Conservation (phyloP, 192 early-diverging fungal species). For the Entomortierella beljakovae region DNA sequence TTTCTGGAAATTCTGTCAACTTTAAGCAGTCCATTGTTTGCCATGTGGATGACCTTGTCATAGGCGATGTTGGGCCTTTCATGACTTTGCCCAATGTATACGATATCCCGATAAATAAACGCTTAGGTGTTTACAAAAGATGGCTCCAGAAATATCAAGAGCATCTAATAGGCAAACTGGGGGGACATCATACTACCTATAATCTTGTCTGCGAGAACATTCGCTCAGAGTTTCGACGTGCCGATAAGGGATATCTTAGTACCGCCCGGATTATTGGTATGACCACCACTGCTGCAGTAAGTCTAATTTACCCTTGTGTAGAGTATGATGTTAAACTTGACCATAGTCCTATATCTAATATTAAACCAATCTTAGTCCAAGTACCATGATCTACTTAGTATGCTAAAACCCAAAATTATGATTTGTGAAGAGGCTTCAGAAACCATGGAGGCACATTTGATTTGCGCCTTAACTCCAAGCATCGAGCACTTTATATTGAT, state of each 20-base stretch:
- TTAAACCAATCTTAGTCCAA: slow-evolving; percentile 56
- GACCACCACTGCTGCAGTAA: slow-evolving; percentile 70
- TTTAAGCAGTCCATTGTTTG: slow-evolving; percentile 45
- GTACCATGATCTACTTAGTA: slow-evolving; percentile 62
- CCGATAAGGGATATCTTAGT: slow-evolving; percentile 37
- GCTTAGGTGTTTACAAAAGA: slow-evolving; percentile 45
- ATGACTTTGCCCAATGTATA: slow-evolving; percentile 26
- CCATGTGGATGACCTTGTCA: slow-evolving; percentile 14
- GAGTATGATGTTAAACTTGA: not conserved
- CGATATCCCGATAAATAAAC: slow-evolving; percentile 39
- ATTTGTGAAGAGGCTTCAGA: slow-evolving; percentile 71
- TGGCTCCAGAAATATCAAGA: slow-evolving; percentile 42
- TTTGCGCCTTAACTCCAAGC: slow-evolving; percentile 58
- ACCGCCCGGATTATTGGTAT: slow-evolving; percentile 62
- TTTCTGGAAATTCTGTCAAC: slow-evolving; percentile 11
- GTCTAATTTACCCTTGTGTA: slow-evolving; percentile 1
- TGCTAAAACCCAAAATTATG: slow-evolving; percentile 59
- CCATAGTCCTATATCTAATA: too few species aligned
- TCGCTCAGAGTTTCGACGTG: slow-evolving; percentile 18
- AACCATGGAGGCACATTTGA: slow-evolving; percentile 66
- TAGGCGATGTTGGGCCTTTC: slow-evolving; percentile 26
- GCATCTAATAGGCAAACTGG: slow-evolving; percentile 7
- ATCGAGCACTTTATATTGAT: slow-evolving; percentile 67
- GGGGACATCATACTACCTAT: slow-evolving; percentile 14
- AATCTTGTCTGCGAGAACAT: slow-evolving; percentile 41